A percentile compares a stretch with the other conserved stretches of the same genome.
These are phyloP conservation scores for Mycena floridula DNA, from an alignment of 768 basidiomycete genomes.

Conservation along the genomic window DNA sequence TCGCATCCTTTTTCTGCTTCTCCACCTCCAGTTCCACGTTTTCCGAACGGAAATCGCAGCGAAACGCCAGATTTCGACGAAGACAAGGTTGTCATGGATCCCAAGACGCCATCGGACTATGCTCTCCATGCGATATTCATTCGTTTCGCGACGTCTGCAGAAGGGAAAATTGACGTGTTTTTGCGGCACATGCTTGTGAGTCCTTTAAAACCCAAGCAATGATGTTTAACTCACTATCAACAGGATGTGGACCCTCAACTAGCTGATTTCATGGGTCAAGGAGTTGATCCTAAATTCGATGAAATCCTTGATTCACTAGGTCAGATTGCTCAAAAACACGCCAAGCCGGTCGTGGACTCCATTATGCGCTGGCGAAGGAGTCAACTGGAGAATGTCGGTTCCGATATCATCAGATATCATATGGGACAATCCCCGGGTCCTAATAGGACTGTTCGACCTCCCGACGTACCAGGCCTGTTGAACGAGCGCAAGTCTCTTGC, in stretches of 20 bases:
- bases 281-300: conserved; percentile 76
- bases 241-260: conserved; percentile 65
- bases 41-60: conserved; percentile 55
- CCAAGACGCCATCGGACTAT: conserved; percentile 82
- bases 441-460: conserved; percentile 29
- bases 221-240: conserved; percentile 37
- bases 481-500: conserved; percentile 76
- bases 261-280: conserved; percentile 60
- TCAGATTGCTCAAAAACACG: conserved; percentile 78
- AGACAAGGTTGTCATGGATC: conserved; percentile 62
- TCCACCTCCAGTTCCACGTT: conserved; percentile 75
- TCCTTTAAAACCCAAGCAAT: neutral
- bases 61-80: conserved; percentile 63
- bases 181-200: conserved; percentile 63
- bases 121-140: conserved; percentile 87
- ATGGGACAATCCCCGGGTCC: conserved; percentile 29
- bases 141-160: conserved; percentile 74
- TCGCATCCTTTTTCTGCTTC: conserved; percentile 43
- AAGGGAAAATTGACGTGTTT: conserved; percentile 74
- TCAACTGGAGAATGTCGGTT: conserved; percentile 56
- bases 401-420: conserved; percentile 49
- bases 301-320: conserved; percentile 80
- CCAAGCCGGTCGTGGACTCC: conserved; percentile 80
- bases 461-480: conserved; percentile 45
- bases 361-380: conserved; percentile 83